phyloP scores from a whole-genome alignment of 139 green algal genomes.

The Chlamydomonas sp. region DNA sequence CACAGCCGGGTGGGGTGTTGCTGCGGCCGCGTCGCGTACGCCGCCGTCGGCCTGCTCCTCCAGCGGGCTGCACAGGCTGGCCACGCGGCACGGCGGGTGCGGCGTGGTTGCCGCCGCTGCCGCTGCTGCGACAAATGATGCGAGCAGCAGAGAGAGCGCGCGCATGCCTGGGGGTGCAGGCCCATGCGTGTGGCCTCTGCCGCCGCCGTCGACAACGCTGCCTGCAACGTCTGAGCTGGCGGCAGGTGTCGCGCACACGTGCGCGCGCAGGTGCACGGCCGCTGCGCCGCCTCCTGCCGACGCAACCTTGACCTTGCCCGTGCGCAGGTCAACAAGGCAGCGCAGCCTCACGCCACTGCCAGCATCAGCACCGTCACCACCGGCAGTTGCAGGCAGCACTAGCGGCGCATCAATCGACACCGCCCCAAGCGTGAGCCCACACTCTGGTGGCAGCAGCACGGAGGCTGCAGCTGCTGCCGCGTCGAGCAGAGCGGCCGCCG shows the following conservation, averaged over 20 bases:
- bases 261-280: no score
- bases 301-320: slow-evolving; percentile 9
- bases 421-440: background rate
- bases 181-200: no score
- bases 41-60: background rate
- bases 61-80: background rate
- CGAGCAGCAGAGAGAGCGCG: no score
- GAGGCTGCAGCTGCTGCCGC: slow-evolving; percentile 10
- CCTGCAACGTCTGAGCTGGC: no score
- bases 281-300: no score
- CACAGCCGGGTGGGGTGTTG: slow-evolving; percentile 38
- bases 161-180: no score
- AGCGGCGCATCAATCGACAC: slow-evolving; percentile 20
- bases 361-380: background rate
- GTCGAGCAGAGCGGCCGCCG: slow-evolving; percentile 25
- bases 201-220: no score
- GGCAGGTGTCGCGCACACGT: no score
- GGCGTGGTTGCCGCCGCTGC: no score
- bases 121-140: no score
- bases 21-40: background rate
- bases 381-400: slow-evolving; percentile 7
- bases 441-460: background rate
- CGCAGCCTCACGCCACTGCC: no score
- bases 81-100: no score
- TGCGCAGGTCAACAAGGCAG: background rate